Evolutionary conservation across 495 filamentous ascomycete species (phyloP).

Genomic region (Daldinia loculata): DNA sequence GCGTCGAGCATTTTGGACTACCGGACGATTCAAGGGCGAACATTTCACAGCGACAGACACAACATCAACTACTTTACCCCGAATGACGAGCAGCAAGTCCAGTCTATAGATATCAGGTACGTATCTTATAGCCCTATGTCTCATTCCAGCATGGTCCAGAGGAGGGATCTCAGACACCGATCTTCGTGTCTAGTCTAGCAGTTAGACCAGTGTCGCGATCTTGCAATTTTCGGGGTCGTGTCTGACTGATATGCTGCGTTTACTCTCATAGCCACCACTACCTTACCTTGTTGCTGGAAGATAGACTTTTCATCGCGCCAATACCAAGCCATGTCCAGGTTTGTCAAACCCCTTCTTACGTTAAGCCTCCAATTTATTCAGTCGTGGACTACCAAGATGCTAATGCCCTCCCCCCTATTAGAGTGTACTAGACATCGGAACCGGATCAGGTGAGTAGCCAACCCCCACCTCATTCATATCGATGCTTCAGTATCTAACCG

Average conservation of each 20-base stretch:
- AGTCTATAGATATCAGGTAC: slow-evolving; percentile 47
- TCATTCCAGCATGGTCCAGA: neutral
- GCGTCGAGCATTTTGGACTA: slow-evolving; percentile 58
- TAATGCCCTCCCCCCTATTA: slow-evolving; percentile 29
- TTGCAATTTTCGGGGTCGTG: neutral
- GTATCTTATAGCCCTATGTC: slow-evolving; percentile 1
- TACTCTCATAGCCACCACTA: slow-evolving; percentile 45
- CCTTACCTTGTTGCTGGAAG: slow-evolving; percentile 47
- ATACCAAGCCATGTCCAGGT: slow-evolving; percentile 48
- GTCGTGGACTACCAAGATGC: neutral
- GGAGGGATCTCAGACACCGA: neutral
- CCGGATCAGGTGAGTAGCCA: slow-evolving; percentile 61
- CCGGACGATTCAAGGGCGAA: slow-evolving; percentile 52
- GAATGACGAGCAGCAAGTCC: slow-evolving; percentile 49
- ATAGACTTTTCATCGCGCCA: slow-evolving; percentile 66
- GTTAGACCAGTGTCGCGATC: neutral
- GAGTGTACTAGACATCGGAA: slow-evolving; percentile 64
- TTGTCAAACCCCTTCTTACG: neutral
- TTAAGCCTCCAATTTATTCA: neutral
- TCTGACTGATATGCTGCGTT: slow-evolving; percentile 4
- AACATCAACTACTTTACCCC: slow-evolving; percentile 36
- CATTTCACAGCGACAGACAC: slow-evolving; percentile 50
- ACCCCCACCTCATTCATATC: slow-evolving; percentile 40
- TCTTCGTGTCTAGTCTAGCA: neutral
- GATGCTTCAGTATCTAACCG: slow-evolving; percentile 11